These are phyloP conservation scores for Bocquillonia castaneifolia DNA, from an alignment of 441 rosid genomes.

Conservation along the genomic window DNA sequence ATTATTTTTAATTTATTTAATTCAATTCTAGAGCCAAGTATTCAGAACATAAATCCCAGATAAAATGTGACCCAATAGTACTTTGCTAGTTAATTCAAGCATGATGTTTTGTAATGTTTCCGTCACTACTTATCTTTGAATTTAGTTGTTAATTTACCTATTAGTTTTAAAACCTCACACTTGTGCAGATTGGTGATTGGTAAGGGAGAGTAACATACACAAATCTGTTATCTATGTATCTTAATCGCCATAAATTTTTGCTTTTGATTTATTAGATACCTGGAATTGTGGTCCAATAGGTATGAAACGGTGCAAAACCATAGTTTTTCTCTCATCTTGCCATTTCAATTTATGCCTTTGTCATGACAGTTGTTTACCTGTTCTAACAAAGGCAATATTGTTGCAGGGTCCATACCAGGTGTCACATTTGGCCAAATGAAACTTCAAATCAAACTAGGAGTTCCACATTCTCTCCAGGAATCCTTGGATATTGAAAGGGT, in stretches of 20 bases:
- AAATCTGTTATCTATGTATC: no score
- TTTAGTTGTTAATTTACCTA: no score
- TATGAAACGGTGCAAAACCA: not conserved
- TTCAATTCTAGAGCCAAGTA: not conserved
- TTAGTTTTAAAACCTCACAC: not conserved
- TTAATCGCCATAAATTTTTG: not conserved
- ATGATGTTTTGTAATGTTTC: not conserved
- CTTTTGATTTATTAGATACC: not conserved
- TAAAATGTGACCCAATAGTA: not conserved
- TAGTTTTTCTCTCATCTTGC: not conserved
- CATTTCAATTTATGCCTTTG: constrained; percentile 4
- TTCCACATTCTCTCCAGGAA: constrained; percentile 76
- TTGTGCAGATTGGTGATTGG: not conserved
- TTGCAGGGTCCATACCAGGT: constrained; percentile 81
- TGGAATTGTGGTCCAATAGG: not conserved
- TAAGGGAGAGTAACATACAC: not conserved
- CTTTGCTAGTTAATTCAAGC: not conserved
- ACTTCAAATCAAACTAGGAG: constrained; percentile 78
- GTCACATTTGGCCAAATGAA: constrained; percentile 82
- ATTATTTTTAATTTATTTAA: no score
- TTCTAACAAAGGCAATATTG: constrained; percentile 9
- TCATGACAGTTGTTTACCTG: constrained; percentile 11
- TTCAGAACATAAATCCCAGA: not conserved
- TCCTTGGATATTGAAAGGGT: constrained; percentile 63
- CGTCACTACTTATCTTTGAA: no score